A percentile compares a stretch with the other conserved stretches of the same genome.
Conservation (phyloP, 2,329 filamentous ascomycete genomes). For the Pseudogymnoascus sp. region DNA sequence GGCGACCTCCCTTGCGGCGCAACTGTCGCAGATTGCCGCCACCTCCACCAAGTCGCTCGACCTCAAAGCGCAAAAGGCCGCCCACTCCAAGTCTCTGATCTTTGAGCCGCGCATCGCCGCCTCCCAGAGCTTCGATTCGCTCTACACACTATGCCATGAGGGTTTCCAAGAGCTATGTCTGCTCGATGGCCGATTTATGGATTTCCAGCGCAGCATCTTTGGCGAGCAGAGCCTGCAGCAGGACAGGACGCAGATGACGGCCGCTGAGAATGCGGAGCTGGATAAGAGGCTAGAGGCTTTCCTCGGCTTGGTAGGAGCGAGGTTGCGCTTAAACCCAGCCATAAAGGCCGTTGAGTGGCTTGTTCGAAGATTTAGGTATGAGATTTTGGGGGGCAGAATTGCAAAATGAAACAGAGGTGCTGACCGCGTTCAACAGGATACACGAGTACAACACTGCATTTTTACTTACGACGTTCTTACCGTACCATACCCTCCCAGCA, state of each 20-base stretch:
- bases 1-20: constrained; percentile 81
- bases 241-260: constrained; percentile 78
- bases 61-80: constrained; percentile 82
- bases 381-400: constrained; percentile 10
- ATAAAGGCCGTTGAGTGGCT: constrained; percentile 94
- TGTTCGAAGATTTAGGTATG: constrained; percentile 77
- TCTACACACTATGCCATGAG: constrained; percentile 79
- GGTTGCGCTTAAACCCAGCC: constrained; percentile 75
- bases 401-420: constrained; percentile 10
- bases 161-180: constrained; percentile 88
- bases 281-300: constrained; percentile 74
- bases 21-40: constrained; percentile 85
- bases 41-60: constrained; percentile 87
- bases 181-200: constrained; percentile 69
- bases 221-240: constrained; percentile 86
- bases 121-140: constrained; percentile 79
- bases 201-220: constrained; percentile 74
- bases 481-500: constrained; percentile 78
- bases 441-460: constrained; percentile 82
- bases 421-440: constrained; percentile 45
- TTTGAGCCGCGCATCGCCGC: constrained; percentile 81
- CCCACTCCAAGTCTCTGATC: constrained; percentile 89
- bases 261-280: constrained; percentile 72
- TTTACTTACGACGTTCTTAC: constrained; percentile 78
- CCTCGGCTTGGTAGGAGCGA: constrained; percentile 67